phyloP scores from a whole-genome alignment of 1,284 basidiomycete species.

The Ganoderma sinense region DNA sequence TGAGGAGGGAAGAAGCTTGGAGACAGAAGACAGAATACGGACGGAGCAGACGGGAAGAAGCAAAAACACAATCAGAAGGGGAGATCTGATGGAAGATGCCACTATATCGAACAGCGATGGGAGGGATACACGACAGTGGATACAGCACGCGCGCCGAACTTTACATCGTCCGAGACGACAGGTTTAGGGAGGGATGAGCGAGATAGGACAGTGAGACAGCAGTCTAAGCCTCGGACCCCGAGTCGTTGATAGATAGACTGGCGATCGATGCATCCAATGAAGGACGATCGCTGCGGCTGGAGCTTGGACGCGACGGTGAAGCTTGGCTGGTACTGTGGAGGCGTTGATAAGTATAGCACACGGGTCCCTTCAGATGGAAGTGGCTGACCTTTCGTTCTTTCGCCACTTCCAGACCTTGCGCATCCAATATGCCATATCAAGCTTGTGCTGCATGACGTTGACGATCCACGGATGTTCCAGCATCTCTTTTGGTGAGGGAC shows the following conservation, averaged over 20 bases:
- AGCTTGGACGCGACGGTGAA: constrained; percentile 48
- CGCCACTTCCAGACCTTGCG: constrained; percentile 90
- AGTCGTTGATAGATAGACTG: constrained; percentile 26
- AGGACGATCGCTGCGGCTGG: constrained; percentile 45
- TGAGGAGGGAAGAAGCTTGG: background rate
- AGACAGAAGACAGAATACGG: no score
- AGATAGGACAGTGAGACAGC: background rate
- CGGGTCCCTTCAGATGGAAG: background rate
- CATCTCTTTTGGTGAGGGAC: constrained; percentile 89
- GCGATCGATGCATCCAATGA: constrained; percentile 39
- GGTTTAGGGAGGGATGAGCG: background rate
- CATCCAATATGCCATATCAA: constrained; percentile 92
- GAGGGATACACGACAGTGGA: constrained; percentile 18
- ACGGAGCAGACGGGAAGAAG: background rate
- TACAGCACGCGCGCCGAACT: constrained; percentile 8
- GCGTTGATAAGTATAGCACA: background rate
- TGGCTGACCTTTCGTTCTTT: constrained; percentile 46
- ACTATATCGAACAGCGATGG: background rate
- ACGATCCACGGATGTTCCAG: constrained; percentile 90
- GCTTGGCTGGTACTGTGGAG: constrained; percentile 1
- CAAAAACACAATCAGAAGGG: constrained; percentile 1
- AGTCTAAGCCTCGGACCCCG: constrained; percentile 20
- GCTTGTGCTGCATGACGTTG: constrained; percentile 80
- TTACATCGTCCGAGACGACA: constrained; percentile 23
- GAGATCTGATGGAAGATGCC: background rate